phyloP scores from a whole-genome alignment of 78 protist genomes.

The Bigelowiella natans region DNA sequence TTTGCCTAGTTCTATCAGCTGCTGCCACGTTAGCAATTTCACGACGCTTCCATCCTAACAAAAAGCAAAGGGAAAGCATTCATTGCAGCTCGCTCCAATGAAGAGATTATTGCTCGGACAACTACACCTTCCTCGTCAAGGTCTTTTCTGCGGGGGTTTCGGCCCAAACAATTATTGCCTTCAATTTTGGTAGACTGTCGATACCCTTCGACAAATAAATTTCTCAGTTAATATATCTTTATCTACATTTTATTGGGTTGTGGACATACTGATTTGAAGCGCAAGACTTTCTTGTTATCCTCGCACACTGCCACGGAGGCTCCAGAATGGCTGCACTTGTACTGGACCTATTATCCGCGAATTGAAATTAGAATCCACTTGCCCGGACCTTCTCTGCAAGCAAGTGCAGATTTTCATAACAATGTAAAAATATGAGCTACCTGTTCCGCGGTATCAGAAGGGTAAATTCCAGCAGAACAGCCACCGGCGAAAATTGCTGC shows the following conservation, averaged over 20 bases:
- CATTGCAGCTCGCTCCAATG: too few species aligned
- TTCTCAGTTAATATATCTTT: too few species aligned
- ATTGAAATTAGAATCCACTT: too few species aligned
- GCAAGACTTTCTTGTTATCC: not conserved
- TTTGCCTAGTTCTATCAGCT: not conserved
- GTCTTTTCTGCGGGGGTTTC: not conserved
- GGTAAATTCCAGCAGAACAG: conserved; percentile 2
- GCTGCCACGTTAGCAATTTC: not conserved
- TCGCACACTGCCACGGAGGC: not conserved
- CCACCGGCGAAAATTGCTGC: conserved; percentile 2
- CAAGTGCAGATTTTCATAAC: not conserved
- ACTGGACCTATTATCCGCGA: not conserved
- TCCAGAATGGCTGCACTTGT: not conserved
- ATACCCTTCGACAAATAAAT: not conserved
- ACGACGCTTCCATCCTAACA: not conserved
- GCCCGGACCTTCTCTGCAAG: not conserved
- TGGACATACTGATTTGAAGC: not conserved
- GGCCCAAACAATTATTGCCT: not conserved
- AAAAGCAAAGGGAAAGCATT: too few species aligned
- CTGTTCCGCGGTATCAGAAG: conserved; percentile 5
- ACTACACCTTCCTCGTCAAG: not conserved
- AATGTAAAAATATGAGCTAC: not conserved
- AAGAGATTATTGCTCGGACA: too few species aligned
- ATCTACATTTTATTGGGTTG: too few species aligned
- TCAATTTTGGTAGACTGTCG: not conserved